phyloP scores from a whole-genome alignment of 2,329 filamentous ascomycete genomes.

The Penicillium sp. region DNA sequence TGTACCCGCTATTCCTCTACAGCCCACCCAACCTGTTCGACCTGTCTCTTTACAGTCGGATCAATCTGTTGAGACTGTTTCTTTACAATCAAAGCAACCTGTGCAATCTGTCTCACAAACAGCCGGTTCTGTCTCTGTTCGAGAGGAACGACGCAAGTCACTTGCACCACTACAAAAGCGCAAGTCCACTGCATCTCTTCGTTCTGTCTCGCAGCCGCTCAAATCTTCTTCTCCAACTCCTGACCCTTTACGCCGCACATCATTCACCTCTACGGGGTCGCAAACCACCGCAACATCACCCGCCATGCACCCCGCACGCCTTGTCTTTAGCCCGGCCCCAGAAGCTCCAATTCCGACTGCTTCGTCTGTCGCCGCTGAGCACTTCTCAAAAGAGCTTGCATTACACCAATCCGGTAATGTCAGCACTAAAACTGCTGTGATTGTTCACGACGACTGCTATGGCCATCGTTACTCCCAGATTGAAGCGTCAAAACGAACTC shows the following conservation, averaged over 20 bases:
- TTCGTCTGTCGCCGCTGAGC: slow-evolving; percentile 61
- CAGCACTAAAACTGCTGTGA: slow-evolving; percentile 66
- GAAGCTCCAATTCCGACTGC: slow-evolving; percentile 44
- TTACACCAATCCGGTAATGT: slow-evolving; percentile 53
- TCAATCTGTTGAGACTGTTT: background rate
- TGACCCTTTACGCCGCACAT: slow-evolving; percentile 36
- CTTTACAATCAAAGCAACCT: background rate
- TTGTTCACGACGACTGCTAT: slow-evolving; percentile 92
- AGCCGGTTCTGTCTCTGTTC: slow-evolving; percentile 34
- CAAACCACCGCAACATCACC: slow-evolving; percentile 21
- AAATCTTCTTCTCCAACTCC: slow-evolving; percentile 31
- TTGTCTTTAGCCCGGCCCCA: slow-evolving; percentile 20
- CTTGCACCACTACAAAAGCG: slow-evolving; percentile 39
- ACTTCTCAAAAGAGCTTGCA: slow-evolving; percentile 68
- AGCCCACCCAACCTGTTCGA: background rate
- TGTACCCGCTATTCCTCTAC: background rate
- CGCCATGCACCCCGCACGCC: slow-evolving; percentile 30
- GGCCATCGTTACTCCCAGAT: slow-evolving; percentile 84
- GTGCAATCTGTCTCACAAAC: slow-evolving; percentile 14
- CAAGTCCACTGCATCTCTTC: slow-evolving; percentile 38
- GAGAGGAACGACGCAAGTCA: slow-evolving; percentile 38
- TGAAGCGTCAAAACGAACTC: slow-evolving; percentile 70
- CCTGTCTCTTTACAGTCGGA: background rate
- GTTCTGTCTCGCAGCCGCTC: slow-evolving; percentile 31
- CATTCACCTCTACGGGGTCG: slow-evolving; percentile 30